A percentile compares a stretch with the other conserved stretches of the same genome.
These are phyloP conservation scores for Colletotrichum horii DNA, from an alignment of 2,329 filamentous ascomycete genomes.

Conservation along the genomic window DNA sequence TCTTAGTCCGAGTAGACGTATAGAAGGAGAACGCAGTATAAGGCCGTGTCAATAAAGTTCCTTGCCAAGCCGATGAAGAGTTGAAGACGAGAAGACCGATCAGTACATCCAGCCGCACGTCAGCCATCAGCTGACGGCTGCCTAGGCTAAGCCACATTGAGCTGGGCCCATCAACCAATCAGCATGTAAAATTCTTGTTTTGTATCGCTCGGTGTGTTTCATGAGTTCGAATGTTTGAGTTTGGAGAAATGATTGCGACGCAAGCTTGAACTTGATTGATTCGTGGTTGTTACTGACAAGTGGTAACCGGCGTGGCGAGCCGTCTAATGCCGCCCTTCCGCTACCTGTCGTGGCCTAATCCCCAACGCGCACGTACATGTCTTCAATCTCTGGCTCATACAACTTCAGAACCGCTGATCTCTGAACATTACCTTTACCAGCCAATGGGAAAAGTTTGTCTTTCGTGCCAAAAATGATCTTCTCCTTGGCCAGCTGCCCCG, in stretches of 20 bases:
- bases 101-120: not conserved
- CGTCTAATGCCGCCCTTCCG: not conserved
- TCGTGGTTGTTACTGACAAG: not conserved
- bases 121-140: not conserved
- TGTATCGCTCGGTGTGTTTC: not conserved
- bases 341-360: not conserved
- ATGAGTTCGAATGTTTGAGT: not conserved
- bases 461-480: conserved; percentile 36
- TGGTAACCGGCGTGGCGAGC: not conserved
- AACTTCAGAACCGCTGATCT: conserved; percentile 39
- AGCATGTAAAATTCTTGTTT: not conserved
- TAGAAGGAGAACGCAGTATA: not conserved
- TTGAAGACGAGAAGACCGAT: not conserved
- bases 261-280: not conserved
- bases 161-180: not conserved
- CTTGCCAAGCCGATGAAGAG: not conserved
- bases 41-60: not conserved
- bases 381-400: conserved; percentile 48
- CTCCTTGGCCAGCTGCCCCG: conserved; percentile 47
- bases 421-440: conserved; percentile 52
- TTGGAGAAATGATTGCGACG: not conserved
- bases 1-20: not conserved
- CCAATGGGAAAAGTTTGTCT: conserved; percentile 45
- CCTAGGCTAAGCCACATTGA: not conserved
- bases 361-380: conserved; percentile 35